Evolutionary conservation across 1,139 yeast species (phyloP), one percentile per base, ranked within the genome.

Genomic region (Kodamaea alishanica): DNA sequence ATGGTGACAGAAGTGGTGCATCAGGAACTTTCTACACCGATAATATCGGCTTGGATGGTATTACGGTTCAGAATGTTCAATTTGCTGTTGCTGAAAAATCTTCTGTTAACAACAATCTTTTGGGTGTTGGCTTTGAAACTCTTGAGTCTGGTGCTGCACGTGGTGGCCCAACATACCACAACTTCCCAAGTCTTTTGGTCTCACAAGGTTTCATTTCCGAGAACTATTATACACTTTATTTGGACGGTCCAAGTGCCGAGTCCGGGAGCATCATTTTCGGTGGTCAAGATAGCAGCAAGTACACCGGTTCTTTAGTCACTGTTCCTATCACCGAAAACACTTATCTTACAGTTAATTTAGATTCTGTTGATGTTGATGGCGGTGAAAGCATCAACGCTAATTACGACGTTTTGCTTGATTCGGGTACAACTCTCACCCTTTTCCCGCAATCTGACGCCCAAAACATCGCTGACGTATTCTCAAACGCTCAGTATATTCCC

Each of bases 351-450:
- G 36, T 46, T n/a, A 34, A 33, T 26, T 29, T 46, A 9, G 24
- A 30, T 15, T 22, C 44, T 1, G n/a, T 42, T 11, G 12, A 20
- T 2, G 34, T 30, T 8, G 28, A 20, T 7, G 38, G 34, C 24
- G 47, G 48, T 15, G 10, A 33, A 2, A 23, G 32, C 4, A 24
- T 32, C 1, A 11, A 20, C 4, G 28, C 43, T 6, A 23, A 30
- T 23, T 12, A 30, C 30, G 62, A 76, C 1, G 84, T 80, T 2
- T 55, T 79, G 32, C 58, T 83, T 28, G 90, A 84, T 57, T 75
- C 87, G 1, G 90, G 90, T 32, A 75, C 88, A 7, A 78, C 88
- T 2, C 60, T 79, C 37, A 67, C 82, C 3, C 73, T 72, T 46
- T 56, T 79, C 1, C 84, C 87, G 12, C 36, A 50, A 2, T 54